Evolutionary conservation across 1,284 basidiomycete genomes (phyloP), one percentile per base, ranked within the genome.

Genomic region (Cerioporus squamosus): DNA sequence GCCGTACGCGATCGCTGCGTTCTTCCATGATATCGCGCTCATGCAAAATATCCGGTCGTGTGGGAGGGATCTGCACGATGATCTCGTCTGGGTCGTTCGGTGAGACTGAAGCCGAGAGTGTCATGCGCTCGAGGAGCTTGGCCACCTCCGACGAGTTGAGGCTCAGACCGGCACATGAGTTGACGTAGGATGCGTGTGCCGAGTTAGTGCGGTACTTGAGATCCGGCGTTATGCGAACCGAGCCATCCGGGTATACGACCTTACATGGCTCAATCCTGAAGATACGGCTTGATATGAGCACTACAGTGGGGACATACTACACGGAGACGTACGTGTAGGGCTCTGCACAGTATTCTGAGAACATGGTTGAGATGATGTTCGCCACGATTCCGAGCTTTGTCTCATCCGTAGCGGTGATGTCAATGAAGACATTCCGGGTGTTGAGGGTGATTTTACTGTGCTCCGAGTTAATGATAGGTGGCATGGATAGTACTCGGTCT

Each of bases 11-110:
- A 99, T 95, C 5, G 97, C 97, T 1, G 91, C 94, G 68, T n/a
- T 99, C 97, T 73, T 99, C 97, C 90, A 99, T 94, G 68, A 99
- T 85, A 74, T 99, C 97, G 70, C 96, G 98, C 75, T 98, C 95
- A 73, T 99, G 97, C 59, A 99, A 79, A 64, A 99, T 97, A 72
- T 99, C 97, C 1, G 97, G 95, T 45, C 97, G 87, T 12, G 95
- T 98, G 29, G 92, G 83, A 2, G 97, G 97, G 36, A 99, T 84
- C 40, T 86, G 78, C 24, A 99, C 90, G 24, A 86, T 69, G 22
- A 94, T 75, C 67, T 91, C 87, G 65, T 94, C 90, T 0, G 81
- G 64, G 58, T 88, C 74, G 17, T 70, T 66, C 1, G 77, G 53
- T 5, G 81, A 79, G 3, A 86, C 73, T 2, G 79, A 75, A 0